Conservation (phyloP, 805 yeast genomes). For the Ogataea nakhonphanomensis region DNA sequence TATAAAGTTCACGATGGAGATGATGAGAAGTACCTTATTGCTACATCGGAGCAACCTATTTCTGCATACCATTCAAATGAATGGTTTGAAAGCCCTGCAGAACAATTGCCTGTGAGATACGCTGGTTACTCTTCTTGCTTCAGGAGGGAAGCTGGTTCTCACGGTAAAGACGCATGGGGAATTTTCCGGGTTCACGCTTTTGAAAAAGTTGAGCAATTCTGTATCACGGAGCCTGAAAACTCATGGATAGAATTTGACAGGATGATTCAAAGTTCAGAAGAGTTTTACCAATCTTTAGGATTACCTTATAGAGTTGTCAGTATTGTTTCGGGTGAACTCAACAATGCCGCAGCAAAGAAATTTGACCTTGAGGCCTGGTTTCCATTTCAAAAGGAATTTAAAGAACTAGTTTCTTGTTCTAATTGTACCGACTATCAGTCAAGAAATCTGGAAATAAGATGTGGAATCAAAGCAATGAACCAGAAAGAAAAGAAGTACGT, state of each 20-base stretch:
- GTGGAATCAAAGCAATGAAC: constrained; percentile 94
- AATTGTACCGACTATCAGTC: constrained; percentile 99
- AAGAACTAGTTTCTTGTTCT: constrained; percentile 96
- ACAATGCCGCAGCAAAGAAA: constrained; percentile 98
- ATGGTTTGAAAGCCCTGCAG: constrained; percentile 97
- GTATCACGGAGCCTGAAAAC: constrained; percentile 93
- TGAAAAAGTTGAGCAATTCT: constrained; percentile 97
- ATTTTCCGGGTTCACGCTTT: constrained; percentile 98
- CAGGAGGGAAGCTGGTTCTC: constrained; percentile 99
- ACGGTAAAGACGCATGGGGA: constrained; percentile 99
- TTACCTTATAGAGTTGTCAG: constrained; percentile 97
- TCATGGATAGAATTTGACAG: constrained; percentile 97
- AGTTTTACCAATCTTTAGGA: constrained; percentile 86
- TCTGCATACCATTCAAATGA: constrained; percentile 96
- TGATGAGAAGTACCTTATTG: constrained; percentile 96
- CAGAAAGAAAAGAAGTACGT: constrained; percentile 97
- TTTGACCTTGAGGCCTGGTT: constrained; percentile 99
- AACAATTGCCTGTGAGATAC: constrained; percentile 93
- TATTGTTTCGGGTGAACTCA: constrained; percentile 96
- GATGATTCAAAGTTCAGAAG: constrained; percentile 90
- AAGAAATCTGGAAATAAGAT: constrained; percentile 96
- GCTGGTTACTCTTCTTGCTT: constrained; percentile 99
- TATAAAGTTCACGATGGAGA: constrained; percentile 96
- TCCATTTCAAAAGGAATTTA: constrained; percentile 98
- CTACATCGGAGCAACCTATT: constrained; percentile 98